phyloP scores from a whole-genome alignment of 2,329 filamentous ascomycete genomes.

The Pestalotiopsis sp. region DNA sequence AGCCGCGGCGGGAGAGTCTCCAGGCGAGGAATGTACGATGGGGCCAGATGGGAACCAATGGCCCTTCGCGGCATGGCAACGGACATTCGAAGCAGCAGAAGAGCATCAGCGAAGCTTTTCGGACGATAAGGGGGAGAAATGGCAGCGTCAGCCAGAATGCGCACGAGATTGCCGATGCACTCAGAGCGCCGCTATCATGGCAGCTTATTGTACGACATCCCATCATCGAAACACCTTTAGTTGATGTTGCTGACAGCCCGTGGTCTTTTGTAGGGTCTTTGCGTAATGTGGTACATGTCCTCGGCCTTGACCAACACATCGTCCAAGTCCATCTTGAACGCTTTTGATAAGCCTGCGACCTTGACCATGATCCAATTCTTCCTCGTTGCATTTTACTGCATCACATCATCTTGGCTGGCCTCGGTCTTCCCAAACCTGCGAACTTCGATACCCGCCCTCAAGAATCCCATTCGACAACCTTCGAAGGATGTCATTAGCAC shows the following conservation, averaged over 20 bases:
- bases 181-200: constrained; percentile 87
- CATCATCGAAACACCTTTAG: constrained; percentile 17
- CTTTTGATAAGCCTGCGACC: constrained; percentile 87
- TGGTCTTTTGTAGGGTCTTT: constrained; percentile 65
- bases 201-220: constrained; percentile 73
- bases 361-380: constrained; percentile 92
- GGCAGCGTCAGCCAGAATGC: constrained; percentile 91
- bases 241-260: constrained; percentile 22
- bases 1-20: constrained; percentile 25
- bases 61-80: constrained; percentile 30
- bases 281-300: constrained; percentile 90
- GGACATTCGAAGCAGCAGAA: constrained; percentile 77
- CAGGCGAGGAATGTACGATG: constrained; percentile 29
- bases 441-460: constrained; percentile 73
- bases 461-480: constrained; percentile 80
- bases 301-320: constrained; percentile 97
- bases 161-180: constrained; percentile 87
- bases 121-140: constrained; percentile 76
- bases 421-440: constrained; percentile 71
- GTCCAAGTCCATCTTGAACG: constrained; percentile 93
- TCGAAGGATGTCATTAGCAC: constrained; percentile 80
- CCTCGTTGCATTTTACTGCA: constrained; percentile 86
- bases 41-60: constrained; percentile 26
- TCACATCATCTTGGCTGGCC: constrained; percentile 77
- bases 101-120: constrained; percentile 87